These are phyloP conservation scores for Neobulgaria alba DNA, from an alignment of 2,329 filamentous ascomycete genomes.

Conservation along the genomic window DNA sequence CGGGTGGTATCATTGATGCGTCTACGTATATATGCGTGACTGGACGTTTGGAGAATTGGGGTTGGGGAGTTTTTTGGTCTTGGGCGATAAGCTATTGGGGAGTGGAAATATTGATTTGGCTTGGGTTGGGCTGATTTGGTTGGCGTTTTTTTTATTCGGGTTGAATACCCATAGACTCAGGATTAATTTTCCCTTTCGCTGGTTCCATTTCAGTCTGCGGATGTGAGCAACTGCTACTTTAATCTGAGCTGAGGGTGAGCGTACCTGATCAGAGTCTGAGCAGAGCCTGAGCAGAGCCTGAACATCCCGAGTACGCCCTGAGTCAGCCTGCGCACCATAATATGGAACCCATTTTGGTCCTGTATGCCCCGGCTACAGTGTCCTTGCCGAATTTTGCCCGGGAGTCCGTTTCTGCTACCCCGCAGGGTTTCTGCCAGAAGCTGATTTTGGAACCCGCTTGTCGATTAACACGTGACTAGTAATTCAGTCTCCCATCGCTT, in stretches of 20 bases:
- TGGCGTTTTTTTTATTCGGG: too few species aligned
- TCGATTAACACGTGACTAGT: constrained; percentile 1
- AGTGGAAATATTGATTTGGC: too few species aligned
- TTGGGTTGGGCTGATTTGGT: too few species aligned
- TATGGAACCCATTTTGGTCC: constrained; percentile 1
- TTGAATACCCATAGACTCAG: constrained; percentile 2
- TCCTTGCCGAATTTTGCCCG: constrained; percentile 1
- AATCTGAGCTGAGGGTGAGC: constrained; percentile 3
- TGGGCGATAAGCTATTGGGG: too few species aligned
- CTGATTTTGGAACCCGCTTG: constrained; percentile 2
- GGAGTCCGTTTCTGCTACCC: constrained; percentile 1
- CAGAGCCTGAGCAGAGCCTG: not conserved
- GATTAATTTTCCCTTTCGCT: constrained; percentile 1
- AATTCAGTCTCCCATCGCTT: constrained; percentile 3
- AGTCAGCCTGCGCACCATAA: constrained; percentile 1
- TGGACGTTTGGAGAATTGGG: too few species aligned
- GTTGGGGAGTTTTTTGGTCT: too few species aligned
- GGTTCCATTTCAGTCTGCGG: constrained; percentile 1
- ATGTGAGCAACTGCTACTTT: constrained; percentile 1
- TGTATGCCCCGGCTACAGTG: not conserved
- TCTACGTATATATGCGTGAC: too few species aligned
- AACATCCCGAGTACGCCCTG: not conserved
- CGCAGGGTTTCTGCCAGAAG: not conserved
- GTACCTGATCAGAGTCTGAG: too few species aligned
- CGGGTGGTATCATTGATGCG: too few species aligned